Evolutionary conservation across 768 basidiomycete genomes (phyloP), one percentile per base, ranked within the genome.

Genomic region (Tricholoma terreum): DNA sequence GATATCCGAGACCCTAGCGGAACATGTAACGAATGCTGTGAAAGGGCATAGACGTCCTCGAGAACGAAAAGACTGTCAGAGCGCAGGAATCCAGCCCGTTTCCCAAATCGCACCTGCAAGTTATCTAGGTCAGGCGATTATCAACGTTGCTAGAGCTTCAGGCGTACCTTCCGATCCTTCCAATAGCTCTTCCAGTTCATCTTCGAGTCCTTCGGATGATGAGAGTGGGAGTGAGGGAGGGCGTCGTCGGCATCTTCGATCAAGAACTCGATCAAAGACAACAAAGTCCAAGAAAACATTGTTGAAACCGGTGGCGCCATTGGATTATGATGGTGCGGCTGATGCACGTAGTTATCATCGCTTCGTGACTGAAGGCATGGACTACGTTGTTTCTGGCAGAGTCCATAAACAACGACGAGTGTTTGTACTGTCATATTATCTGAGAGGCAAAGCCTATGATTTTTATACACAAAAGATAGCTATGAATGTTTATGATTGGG

Each of bases 391-490:
- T 17, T 22, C 15, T 31, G 49, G 55, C 12, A 21, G 50, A 35
- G 55, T 57, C 10, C 21, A 14, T 6, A 14, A 9, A 27, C 15
- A n/a, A 17, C 10, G 31, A 1, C 22, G 42, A 46, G 21, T 27
- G 8, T 57, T 42, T 21, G 30, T 42, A 22, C 45, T 52, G n/a
- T 55, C 54, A 0, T 48, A 57, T 24, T 59, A 55, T 33, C 38
- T 62, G 40, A 54, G 22, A 10, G 55, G 57, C 19, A 63, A 40
- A n/a, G n/a, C n/a, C n/a, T n/a, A n/a, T n/a, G n/a, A n/a, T n/a
- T n/a, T n/a, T n/a, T n/a, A n/a, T n/a, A n/a, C n/a, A n/a, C n/a
- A n/a, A n/a, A n/a, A n/a, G n/a, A n/a, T n/a, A n/a, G n/a, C n/a
- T n/a, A n/a, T n/a, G n/a, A n/a, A n/a, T n/a, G n/a, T n/a, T n/a